Evolutionary conservation across 768 basidiomycete species (phyloP), one percentile per base, ranked within the genome.

Genomic region (Russula brevipes): DNA sequence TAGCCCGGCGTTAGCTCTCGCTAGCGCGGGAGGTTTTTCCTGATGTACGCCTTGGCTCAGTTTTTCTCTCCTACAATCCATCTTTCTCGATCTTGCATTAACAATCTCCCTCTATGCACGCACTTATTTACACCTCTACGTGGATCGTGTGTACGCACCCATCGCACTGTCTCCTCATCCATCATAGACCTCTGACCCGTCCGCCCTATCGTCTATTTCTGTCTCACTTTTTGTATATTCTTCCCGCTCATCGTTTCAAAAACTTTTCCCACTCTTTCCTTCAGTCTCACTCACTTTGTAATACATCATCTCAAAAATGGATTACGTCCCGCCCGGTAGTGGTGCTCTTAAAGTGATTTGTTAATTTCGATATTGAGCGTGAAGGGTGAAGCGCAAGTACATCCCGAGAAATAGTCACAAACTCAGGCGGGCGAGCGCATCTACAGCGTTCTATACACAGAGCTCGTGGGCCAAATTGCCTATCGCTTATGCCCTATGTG

Each of bases 51-150:
- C 10, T 14, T 5, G 35, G 36, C 49, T 12, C 33, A 3, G 12
- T 47, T 19, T 17, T 30, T 12, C 39, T 16, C 16, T 7, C 19
- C 36, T 12, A 17, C 33, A 47, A 11, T 45, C 41, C 47, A 62
- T 53, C 47, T 45, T n/a, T 42, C 47, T 10, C 35, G 9, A 63
- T 65, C 50, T 65, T 57, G 49, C 60, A 56, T 63, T 44, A 50
- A 55, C 50, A 50, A 55, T 57, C 35, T 65, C 60, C 19, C 47
- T 49, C 19, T 56, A 24, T 54, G 54, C 45, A 64, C 31, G 60
- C 54, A 63, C 61, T 55, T 61, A 64, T 49, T 45, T 55, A 61
- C 60, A 61, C 31, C 30, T 38, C 45, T 42, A 50, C 60, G 53
- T 54, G 63, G 59, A 50, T 47, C 12, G 54, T 45, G n/a, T 59